A percentile compares a stretch with the other conserved stretches of the same genome.
These are phyloP conservation scores for Celoporthe dispersa DNA, from an alignment of 2,329 filamentous ascomycete species.

Conservation along the genomic window DNA sequence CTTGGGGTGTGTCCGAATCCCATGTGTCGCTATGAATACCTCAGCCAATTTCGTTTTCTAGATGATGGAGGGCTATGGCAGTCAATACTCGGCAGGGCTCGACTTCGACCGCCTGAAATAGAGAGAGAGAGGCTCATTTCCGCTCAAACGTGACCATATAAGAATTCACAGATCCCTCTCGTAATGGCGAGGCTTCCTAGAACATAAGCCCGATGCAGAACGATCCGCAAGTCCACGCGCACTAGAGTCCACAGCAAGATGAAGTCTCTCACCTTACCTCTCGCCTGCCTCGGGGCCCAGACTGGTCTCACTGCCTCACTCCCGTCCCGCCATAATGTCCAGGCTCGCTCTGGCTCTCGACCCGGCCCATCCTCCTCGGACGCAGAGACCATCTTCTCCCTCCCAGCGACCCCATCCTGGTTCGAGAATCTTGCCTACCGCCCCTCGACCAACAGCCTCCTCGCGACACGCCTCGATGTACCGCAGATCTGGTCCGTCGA, in stretches of 20 bases:
- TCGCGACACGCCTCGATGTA: constrained; percentile 18
- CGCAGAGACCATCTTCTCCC: neutral
- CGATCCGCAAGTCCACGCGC: neutral
- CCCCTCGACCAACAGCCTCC: constrained; percentile 6
- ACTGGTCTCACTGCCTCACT: neutral
- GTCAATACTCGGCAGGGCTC: neutral
- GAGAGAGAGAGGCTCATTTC: neutral
- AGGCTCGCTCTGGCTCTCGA: neutral
- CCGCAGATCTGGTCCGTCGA: constrained; percentile 16
- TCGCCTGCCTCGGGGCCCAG: neutral
- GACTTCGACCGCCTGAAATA: neutral
- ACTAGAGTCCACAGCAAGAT: neutral
- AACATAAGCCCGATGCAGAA: neutral
- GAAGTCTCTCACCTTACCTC: neutral
- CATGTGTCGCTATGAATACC: neutral
- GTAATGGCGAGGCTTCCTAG: neutral
- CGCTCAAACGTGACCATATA: neutral
- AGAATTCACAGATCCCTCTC: neutral
- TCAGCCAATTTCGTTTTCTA: neutral
- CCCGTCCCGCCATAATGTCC: neutral
- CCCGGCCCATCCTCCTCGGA: neutral
- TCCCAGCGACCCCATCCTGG: constrained; percentile 6
- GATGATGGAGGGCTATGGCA: neutral
- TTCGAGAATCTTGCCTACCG: constrained; percentile 17
- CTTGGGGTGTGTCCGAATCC: neutral